Conservation (phyloP, 768 basidiomycete species). For the Phanerodontia chrysosporium region DNA sequence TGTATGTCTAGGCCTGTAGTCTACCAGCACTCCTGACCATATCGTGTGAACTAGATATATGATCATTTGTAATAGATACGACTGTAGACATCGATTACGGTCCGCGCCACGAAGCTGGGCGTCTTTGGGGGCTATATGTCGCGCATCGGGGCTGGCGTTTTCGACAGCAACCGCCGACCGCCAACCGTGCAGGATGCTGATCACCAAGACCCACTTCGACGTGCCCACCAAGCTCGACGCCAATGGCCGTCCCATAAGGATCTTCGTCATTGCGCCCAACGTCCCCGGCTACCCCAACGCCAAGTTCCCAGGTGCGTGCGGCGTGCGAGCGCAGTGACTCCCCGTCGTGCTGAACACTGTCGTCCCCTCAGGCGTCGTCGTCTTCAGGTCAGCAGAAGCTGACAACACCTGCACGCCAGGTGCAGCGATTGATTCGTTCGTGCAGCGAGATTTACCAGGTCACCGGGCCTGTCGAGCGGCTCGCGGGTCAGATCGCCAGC, state of each 20-base stretch:
- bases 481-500: conserved; percentile 83
- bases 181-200: conserved; percentile 53
- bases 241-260: conserved; percentile 62
- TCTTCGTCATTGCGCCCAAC: conserved; percentile 79
- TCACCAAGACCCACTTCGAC: conserved; percentile 76
- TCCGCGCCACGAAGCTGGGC: conserved; percentile 2
- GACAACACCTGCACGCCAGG: too few species aligned
- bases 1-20: too few species aligned
- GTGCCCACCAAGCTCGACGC: conserved; percentile 64
- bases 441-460: conserved; percentile 92
- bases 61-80: too few species aligned
- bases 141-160: not conserved
- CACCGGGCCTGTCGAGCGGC: conserved; percentile 94
- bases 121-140: not conserved
- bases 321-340: not conserved
- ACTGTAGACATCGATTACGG: too few species aligned
- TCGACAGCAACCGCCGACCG: not conserved
- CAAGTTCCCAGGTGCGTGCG: conserved; percentile 72
- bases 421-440: not conserved
- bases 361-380: conserved; percentile 75
- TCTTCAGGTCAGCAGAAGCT: conserved; percentile 68
- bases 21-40: too few species aligned
- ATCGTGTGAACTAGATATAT: too few species aligned
- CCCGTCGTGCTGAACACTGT: conserved; percentile 18
- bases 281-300: conserved; percentile 83